These are phyloP conservation scores for Solanum appendiculatum DNA, from an alignment of 257 asterid genomes.

Conservation along the genomic window DNA sequence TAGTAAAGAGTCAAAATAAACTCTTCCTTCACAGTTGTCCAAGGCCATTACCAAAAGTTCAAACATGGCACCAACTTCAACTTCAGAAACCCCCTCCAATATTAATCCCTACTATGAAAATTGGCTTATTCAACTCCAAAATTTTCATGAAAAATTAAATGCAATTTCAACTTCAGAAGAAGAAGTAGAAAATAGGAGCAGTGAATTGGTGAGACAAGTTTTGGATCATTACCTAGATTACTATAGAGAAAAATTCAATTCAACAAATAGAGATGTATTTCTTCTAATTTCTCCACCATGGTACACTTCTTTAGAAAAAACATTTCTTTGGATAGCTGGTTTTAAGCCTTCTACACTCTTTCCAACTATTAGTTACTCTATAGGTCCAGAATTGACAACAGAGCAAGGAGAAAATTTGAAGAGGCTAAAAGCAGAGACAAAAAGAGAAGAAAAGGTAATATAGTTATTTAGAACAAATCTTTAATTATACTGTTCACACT, in stretches of 20 bases:
- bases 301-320: conserved; percentile 10
- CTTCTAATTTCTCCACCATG: conserved; percentile 19
- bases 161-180: not conserved
- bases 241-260: not conserved
- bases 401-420: not conserved
- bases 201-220: not conserved
- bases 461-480: not conserved
- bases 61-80: not conserved
- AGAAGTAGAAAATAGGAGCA: not conserved
- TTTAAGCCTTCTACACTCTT: conserved; percentile 19
- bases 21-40: not conserved
- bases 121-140: not conserved
- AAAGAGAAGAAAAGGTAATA: conserved; percentile 2
- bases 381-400: not conserved
- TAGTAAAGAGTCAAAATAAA: not conserved
- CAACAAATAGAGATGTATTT: conserved; percentile 1
- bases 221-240: conserved; percentile 9
- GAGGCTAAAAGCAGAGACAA: not conserved
- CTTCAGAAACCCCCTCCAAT: not conserved
- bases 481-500: no score
- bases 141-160: not conserved
- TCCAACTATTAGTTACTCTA: not conserved
- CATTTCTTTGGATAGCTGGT: conserved; percentile 10
- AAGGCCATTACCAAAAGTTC: not conserved
- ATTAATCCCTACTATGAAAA: not conserved